phyloP scores from a whole-genome alignment of 2,329 filamentous ascomycete genomes.

The Aspergillus unguis region DNA sequence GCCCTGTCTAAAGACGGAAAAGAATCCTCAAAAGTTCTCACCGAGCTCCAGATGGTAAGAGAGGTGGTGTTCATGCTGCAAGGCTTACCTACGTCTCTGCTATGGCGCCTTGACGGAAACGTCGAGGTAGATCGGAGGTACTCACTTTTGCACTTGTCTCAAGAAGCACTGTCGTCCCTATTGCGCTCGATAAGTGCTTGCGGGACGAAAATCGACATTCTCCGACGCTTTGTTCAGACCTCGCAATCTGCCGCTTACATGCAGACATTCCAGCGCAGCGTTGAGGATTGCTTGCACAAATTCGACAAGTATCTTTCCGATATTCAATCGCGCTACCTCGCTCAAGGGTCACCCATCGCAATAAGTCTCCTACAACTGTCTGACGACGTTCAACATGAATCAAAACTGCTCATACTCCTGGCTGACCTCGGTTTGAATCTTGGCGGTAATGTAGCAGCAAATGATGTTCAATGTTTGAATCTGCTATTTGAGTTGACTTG shows the following conservation, averaged over 20 bases:
- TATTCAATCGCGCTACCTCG: constrained; percentile 61
- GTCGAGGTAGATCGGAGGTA: constrained; percentile 41
- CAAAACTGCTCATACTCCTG: constrained; percentile 59
- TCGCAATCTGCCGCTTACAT: constrained; percentile 57
- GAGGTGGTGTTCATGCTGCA: constrained; percentile 83
- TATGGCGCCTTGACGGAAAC: constrained; percentile 42
- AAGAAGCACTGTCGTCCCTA: constrained; percentile 29
- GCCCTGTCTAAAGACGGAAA: constrained; percentile 14
- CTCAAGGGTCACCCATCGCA: constrained; percentile 51
- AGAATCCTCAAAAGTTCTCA: constrained; percentile 43
- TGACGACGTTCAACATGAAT: constrained; percentile 53
- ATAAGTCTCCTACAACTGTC: constrained; percentile 66
- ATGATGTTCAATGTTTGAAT: constrained; percentile 73
- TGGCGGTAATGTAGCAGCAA: constrained; percentile 40
- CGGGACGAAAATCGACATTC: constrained; percentile 46
- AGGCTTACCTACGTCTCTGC: constrained; percentile 72
- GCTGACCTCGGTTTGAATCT: constrained; percentile 61
- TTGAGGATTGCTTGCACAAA: constrained; percentile 54
- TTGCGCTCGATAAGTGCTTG: constrained; percentile 46
- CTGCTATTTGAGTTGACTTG: constrained; percentile 69
- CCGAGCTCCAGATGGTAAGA: constrained; percentile 70
- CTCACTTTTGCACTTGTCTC: constrained; percentile 33
- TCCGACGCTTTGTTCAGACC: constrained; percentile 49
- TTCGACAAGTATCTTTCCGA: constrained; percentile 60
- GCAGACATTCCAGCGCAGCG: constrained; percentile 67